These are phyloP conservation scores for Paecilomyces fulvus DNA, from an alignment of 2,329 filamentous ascomycete genomes.

Conservation along the genomic window DNA sequence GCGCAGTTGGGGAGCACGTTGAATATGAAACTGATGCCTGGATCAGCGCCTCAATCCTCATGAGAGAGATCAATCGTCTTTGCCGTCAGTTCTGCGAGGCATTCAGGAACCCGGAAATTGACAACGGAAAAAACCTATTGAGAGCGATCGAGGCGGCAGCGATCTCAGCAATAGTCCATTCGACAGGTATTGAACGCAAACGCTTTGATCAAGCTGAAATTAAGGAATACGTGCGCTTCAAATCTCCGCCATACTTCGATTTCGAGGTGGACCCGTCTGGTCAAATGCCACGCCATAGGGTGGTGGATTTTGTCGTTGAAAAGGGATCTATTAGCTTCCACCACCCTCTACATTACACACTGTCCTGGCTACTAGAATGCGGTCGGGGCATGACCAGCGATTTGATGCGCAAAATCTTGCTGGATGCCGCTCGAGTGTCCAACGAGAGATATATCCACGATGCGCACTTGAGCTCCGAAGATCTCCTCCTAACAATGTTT, in stretches of 20 bases:
- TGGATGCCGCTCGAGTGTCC: slow-evolving; percentile 55
- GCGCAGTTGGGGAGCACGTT: slow-evolving; percentile 89
- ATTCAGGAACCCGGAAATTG: slow-evolving; percentile 61
- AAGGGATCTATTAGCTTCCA: slow-evolving; percentile 93
- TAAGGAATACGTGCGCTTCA: slow-evolving; percentile 78
- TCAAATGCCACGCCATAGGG: slow-evolving; percentile 48
- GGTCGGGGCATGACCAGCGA: slow-evolving; percentile 65
- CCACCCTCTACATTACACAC: slow-evolving; percentile 87
- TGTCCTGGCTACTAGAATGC: slow-evolving; percentile 92
- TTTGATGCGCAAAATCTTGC: slow-evolving; percentile 59
- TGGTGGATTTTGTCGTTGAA: slow-evolving; percentile 83
- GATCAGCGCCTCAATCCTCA: slow-evolving; percentile 93
- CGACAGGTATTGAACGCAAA: slow-evolving; percentile 76
- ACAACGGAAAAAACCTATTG: slow-evolving; percentile 61
- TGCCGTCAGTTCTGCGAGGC: slow-evolving; percentile 83
- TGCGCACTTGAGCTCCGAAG: slow-evolving; percentile 52
- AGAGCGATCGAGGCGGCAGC: slow-evolving; percentile 59
- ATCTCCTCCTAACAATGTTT: slow-evolving; percentile 78
- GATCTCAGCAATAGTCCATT: slow-evolving; percentile 79
- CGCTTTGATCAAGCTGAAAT: slow-evolving; percentile 83
- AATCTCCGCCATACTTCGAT: slow-evolving; percentile 66
- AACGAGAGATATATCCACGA: slow-evolving; percentile 50
- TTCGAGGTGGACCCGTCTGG: slow-evolving; percentile 52
- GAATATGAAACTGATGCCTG: slow-evolving; percentile 98
- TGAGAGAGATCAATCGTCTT: slow-evolving; percentile 86